Evolutionary conservation across 441 rosid genomes (phyloP), one percentile per base, ranked within the genome.

Genomic region (Erodium trifolium): DNA sequence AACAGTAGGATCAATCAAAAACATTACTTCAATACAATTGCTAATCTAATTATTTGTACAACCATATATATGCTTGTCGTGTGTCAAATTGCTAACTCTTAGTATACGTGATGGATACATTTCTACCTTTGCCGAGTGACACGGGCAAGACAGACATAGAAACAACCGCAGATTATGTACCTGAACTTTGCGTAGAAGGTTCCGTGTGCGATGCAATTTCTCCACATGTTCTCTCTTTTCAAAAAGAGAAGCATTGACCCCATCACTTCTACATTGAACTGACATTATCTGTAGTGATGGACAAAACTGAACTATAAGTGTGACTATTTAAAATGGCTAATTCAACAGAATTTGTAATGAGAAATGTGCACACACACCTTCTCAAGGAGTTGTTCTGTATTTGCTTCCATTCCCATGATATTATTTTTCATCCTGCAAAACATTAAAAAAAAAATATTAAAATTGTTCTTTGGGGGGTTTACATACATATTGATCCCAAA

Each of bases 111-210:
- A 37, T 37, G 41, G 64, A 60, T 27, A 23, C 63, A 17, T 57
- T 19, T 60, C 64, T 60, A 19, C 12, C 64, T 60, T 34, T 60
- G 18, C 64, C 31, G 2, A 63, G 17, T 29, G 18, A 63, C 14
- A 63, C 16, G 49, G 7, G 27, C 14, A 16, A 4, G 29, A 29
- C 63, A 66, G 45, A 43, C 19, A 39, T 41, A 43, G 55, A 27
- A 64, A 60, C 51, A 13, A 31, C 49, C 57, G 67, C 41, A 68
- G 3, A 64, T 66, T 59, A 53, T 27, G 68, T 75, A 90, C 99
- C 98, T 94, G 99, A 81, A 94, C 97, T 90, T 94, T 94, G 70
- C 91, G 92, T 74, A 94, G 93, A 76, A 94, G 97, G 80, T 88
- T 92, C 4, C 96, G 90, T 12, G 96, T 92, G 68, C 91, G 92